Evolutionary conservation across 257 asterid genomes (phyloP).

Genomic region (Pogostemon cablin): DNA sequence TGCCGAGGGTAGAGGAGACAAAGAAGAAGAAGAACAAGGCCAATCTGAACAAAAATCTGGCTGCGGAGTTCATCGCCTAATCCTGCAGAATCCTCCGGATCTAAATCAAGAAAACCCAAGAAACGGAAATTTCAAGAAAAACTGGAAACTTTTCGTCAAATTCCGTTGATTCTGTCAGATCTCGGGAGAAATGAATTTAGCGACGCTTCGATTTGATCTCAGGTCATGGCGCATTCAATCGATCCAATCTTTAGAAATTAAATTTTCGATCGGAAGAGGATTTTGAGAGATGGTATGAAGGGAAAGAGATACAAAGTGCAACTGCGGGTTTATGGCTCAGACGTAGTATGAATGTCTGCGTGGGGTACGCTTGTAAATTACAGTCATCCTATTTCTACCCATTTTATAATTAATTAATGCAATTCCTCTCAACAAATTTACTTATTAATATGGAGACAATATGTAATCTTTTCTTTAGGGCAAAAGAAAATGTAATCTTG

Average conservation of each 20-base stretch:
- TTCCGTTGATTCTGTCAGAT: conserved; percentile 39
- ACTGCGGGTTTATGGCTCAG: conserved; percentile 35
- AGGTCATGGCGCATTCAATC: conserved; percentile 29
- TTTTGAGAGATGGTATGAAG: conserved; percentile 21
- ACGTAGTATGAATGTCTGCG: conserved; percentile 30
- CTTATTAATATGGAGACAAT: no score
- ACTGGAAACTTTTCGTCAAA: conserved; percentile 5
- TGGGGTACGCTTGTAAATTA: conserved; percentile 17
- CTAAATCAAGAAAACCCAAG: conserved; percentile 35
- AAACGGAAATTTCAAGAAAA: conserved; percentile 15
- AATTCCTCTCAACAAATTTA: no score
- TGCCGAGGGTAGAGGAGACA: conserved; percentile 47
- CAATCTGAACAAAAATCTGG: conserved; percentile 41
- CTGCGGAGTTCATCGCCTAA: conserved; percentile 52
- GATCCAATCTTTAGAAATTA: conserved; percentile 24
- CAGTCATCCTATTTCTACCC: not conserved
- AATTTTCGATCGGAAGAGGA: conserved; percentile 23
- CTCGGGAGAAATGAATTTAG: conserved; percentile 32
- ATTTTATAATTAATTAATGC: no score
- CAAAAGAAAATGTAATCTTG: not conserved
- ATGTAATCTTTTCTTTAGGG: no score
- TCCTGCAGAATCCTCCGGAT: conserved; percentile 38
- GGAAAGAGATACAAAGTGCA: conserved; percentile 22
- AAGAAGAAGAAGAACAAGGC: conserved; percentile 38
- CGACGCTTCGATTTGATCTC: conserved; percentile 21